These are phyloP conservation scores for Lagenidium giganteum DNA, from an alignment of 352 stramenopile genomes.

Conservation along the genomic window DNA sequence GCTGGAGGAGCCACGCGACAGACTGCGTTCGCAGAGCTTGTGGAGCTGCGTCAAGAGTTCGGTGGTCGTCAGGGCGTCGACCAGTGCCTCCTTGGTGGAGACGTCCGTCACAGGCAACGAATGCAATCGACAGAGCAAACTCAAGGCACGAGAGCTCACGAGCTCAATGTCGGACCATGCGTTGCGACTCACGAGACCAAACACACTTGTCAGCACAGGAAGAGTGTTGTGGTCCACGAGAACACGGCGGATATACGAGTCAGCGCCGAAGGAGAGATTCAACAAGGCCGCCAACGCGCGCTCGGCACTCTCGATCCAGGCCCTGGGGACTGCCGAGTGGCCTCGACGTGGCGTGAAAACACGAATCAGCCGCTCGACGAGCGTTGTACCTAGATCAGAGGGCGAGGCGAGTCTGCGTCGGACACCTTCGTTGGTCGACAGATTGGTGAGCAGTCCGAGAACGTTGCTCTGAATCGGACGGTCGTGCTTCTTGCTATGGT, in stretches of 20 bases:
- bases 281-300: slow-evolving; percentile 51
- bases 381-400: not conserved
- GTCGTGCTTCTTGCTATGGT: slow-evolving; percentile 3
- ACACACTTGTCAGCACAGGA: slow-evolving; percentile 13
- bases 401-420: slow-evolving; percentile 9
- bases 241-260: slow-evolving; percentile 26
- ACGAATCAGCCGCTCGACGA: slow-evolving; percentile 18
- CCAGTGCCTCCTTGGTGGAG: not conserved
- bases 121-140: slow-evolving; percentile 62
- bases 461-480: slow-evolving; percentile 19
- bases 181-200: slow-evolving; percentile 8
- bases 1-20: slow-evolving; percentile 7
- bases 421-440: slow-evolving; percentile 32
- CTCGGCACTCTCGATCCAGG: slow-evolving; percentile 18
- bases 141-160: slow-evolving; percentile 32
- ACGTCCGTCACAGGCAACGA: slow-evolving; percentile 6
- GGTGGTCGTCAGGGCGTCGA: not conserved
- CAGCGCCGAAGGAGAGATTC: slow-evolving; percentile 50
- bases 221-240: slow-evolving; percentile 23
- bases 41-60: slow-evolving; percentile 7
- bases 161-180: slow-evolving; percentile 20
- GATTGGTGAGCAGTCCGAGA: slow-evolving; percentile 51
- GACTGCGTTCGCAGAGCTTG: slow-evolving; percentile 14
- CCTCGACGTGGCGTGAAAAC: not conserved
- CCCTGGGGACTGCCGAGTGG: not conserved